These are phyloP conservation scores for Dictyostelium citrinum DNA, from an alignment of 78 protist genomes.

Conservation along the genomic window DNA sequence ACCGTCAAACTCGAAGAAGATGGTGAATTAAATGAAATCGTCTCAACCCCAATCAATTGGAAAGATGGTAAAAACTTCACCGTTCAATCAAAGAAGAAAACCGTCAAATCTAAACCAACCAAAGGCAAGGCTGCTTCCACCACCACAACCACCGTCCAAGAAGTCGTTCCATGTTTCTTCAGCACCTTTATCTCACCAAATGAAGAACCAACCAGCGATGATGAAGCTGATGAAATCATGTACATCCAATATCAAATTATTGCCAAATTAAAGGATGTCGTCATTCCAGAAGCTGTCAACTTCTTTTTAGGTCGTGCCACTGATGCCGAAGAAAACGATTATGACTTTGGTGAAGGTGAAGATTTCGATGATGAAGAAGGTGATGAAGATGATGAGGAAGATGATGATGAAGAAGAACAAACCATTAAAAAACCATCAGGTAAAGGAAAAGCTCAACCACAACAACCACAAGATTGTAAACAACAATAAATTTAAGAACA, in stretches of 20 bases:
- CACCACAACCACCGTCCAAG: constrained; percentile 12
- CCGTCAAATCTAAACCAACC: constrained; percentile 31
- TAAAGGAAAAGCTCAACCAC: not conserved
- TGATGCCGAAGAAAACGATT: constrained; percentile 11
- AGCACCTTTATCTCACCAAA: not conserved
- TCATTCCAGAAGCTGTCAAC: constrained; percentile 63
- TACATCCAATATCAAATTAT: constrained; percentile 33
- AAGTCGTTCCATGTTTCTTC: constrained; percentile 48
- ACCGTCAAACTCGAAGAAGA: constrained; percentile 5
- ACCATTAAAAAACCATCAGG: not conserved
- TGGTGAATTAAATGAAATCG: constrained; percentile 5
- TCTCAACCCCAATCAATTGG: constrained; percentile 58
- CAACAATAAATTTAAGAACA: constrained; percentile 35
- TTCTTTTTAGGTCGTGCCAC: constrained; percentile 58
- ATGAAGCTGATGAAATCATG: not conserved
- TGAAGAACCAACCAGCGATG: not conserved
- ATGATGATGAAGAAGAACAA: constrained; percentile 56
- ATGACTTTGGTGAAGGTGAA: not conserved
- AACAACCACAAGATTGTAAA: constrained; percentile 49
- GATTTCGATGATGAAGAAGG: constrained; percentile 47
- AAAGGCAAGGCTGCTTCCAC: not conserved
- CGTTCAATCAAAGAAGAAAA: constrained; percentile 27
- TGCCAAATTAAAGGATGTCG: constrained; percentile 10
- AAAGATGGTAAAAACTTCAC: constrained; percentile 78
- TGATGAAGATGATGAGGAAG: constrained; percentile 47